These are phyloP conservation scores for Ophidiomyces ophidiicola DNA, from an alignment of 2,329 filamentous ascomycete genomes.

Conservation along the genomic window DNA sequence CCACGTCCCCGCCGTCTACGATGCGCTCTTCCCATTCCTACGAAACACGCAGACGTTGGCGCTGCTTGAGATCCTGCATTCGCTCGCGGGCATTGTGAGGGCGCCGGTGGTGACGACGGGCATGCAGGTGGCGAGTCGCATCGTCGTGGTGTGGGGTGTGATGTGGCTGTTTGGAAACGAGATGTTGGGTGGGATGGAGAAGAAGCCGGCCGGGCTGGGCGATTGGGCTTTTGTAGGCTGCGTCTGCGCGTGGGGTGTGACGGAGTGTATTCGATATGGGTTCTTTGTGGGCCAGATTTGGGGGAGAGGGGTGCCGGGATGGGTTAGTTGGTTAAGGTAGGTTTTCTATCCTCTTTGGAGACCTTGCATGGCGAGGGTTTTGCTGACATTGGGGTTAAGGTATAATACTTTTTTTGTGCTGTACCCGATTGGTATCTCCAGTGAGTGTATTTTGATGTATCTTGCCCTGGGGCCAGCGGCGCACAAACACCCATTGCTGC, in stretches of 20 bases:
- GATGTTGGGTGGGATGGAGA: conserved; percentile 37
- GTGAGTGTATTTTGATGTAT: conserved; percentile 73
- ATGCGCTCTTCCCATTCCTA: conserved; percentile 34
- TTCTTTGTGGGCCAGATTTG: conserved; percentile 65
- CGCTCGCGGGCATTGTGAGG: conserved; percentile 66
- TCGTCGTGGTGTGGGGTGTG: conserved; percentile 81
- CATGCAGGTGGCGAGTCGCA: conserved; percentile 79
- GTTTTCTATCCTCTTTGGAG: conserved; percentile 9
- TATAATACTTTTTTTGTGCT: conserved; percentile 88
- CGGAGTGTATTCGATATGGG: conserved; percentile 84
- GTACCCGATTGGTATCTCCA: conserved; percentile 82
- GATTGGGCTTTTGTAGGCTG: conserved; percentile 36
- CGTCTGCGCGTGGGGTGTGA: conserved; percentile 73
- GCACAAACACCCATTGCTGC: conserved; percentile 39
- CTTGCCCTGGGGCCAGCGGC: conserved; percentile 51
- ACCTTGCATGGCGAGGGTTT: neutral
- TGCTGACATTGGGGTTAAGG: conserved; percentile 19
- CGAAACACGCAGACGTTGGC: conserved; percentile 70
- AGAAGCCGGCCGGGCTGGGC: conserved; percentile 21
- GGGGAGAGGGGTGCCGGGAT: conserved; percentile 46
- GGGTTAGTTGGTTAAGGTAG: conserved; percentile 65
- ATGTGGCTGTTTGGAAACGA: conserved; percentile 60
- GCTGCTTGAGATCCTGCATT: conserved; percentile 70
- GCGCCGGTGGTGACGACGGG: conserved; percentile 72
- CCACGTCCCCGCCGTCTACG: conserved; percentile 31